phyloP scores from a whole-genome alignment of 1,284 basidiomycete species.

The Ustilago crameri region DNA sequence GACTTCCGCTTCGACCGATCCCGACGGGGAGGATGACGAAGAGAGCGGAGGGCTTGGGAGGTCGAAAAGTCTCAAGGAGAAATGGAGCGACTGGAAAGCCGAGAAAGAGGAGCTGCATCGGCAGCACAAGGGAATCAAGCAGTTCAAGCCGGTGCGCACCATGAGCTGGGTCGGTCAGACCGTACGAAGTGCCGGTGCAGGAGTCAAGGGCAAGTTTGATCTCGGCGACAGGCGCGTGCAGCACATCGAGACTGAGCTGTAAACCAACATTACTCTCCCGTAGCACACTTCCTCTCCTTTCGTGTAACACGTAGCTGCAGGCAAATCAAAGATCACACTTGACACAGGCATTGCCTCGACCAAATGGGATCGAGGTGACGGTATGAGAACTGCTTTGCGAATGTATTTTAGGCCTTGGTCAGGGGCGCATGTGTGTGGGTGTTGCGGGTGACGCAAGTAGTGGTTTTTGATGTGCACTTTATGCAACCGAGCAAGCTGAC shows the following conservation, averaged over 20 bases:
- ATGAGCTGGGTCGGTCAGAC: conserved; percentile 37
- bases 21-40: conserved; percentile 5
- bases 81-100: conserved; percentile 42
- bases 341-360: too few species aligned
- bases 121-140: conserved; percentile 46
- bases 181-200: conserved; percentile 16
- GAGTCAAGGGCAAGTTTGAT: conserved; percentile 21
- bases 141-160: conserved; percentile 48
- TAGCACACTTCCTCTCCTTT: too few species aligned
- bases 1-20: not conserved
- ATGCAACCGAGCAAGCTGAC: conserved; percentile 4
- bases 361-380: too few species aligned
- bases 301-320: too few species aligned
- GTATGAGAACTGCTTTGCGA: conserved; percentile 19
- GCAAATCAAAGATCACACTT: too few species aligned
- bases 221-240: conserved; percentile 31
- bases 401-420: conserved; percentile 31
- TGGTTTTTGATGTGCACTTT: not conserved
- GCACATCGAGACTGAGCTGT: conserved; percentile 49
- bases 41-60: conserved; percentile 11
- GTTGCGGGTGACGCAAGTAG: conserved; percentile 4
- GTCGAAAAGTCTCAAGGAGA: conserved; percentile 30
- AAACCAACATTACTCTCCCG: too few species aligned
- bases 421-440: conserved; percentile 13
- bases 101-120: conserved; percentile 49